phyloP scores from a whole-genome alignment of 495 filamentous ascomycete species.

The Margaritispora aquatica region DNA sequence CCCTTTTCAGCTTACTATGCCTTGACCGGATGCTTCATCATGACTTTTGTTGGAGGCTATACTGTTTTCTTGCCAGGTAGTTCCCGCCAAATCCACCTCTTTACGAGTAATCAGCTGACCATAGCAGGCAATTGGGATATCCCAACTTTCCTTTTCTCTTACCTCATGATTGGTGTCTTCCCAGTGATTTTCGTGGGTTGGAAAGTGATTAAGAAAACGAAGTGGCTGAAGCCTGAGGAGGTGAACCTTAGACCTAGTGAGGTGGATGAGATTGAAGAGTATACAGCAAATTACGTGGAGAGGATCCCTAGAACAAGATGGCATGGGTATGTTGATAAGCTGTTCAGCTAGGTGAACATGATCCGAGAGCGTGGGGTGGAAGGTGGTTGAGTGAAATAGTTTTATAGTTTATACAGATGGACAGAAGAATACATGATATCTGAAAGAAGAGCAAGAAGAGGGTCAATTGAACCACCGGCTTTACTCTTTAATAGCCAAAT shows the following conservation, averaged over 20 bases:
- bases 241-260: constrained; percentile 55
- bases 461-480: too few species aligned
- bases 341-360: neutral
- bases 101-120: neutral
- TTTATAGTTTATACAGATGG: too few species aligned
- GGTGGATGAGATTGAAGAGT: constrained; percentile 69
- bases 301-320: neutral
- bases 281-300: constrained; percentile 56
- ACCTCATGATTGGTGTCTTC: constrained; percentile 61
- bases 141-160: constrained; percentile 69
- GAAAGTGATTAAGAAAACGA: constrained; percentile 64
- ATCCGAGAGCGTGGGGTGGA: neutral
- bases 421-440: too few species aligned
- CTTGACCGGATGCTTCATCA: constrained; percentile 48
- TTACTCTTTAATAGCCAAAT: too few species aligned
- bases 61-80: constrained; percentile 63
- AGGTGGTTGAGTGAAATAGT: neutral
- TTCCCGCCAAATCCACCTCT: neutral
- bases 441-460: too few species aligned
- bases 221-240: constrained; percentile 47
- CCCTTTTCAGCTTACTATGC: constrained; percentile 68
- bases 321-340: neutral
- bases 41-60: constrained; percentile 73
- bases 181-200: constrained; percentile 62
- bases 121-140: constrained; percentile 51